Evolutionary conservation across 495 filamentous ascomycete genomes (phyloP), one percentile per base, ranked within the genome.

Genomic region (Penicillium steckii): DNA sequence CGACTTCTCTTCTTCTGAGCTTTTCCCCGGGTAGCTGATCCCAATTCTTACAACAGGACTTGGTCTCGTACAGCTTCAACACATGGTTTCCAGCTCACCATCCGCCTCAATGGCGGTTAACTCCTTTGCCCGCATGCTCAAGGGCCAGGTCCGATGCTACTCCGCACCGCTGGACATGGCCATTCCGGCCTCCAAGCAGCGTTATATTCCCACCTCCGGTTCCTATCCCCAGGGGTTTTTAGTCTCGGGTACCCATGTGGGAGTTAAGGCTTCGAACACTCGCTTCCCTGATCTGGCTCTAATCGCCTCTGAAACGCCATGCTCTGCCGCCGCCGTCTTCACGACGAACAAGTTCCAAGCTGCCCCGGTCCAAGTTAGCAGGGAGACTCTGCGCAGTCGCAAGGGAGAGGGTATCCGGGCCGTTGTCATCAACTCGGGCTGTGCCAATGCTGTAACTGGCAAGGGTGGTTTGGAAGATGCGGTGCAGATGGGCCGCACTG

Each of bases 311-410:
- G 88, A 95, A 52, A 80, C 79, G 40, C 95, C 91, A 25, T 96
- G 91, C 69, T 82, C 89, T n/a, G 94, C 87, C 4, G 91, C 92
- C 2, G 93, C 91, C 3, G 94, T 97, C 9, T 95, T 97, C 76
- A 99, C 94, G 38, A 91, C 91, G 71, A 99, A 97, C 76, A 94
- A 92, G 69, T 99, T 97, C 74, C 92, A 96, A 66, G 94, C 94
- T 18, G 94, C 94, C 22, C 94, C 94, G 13, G 91, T 98, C 33
- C 88, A 89, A 38, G 86, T 95, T 46, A 90, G 87, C 64, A 79
- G 84, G 51, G 74, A 85, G 46, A 86, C 87, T 50, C 72, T 97
- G 44, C 69, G 83, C 56, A 74, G 74, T 50, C 79, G 82, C 52
- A 72, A 77, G 10, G 90, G 91, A 29, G 71, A 80, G 41, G 89